Evolutionary conservation across 1,284 basidiomycete species (phyloP).

Genomic region (Malassezia arunalokei): DNA sequence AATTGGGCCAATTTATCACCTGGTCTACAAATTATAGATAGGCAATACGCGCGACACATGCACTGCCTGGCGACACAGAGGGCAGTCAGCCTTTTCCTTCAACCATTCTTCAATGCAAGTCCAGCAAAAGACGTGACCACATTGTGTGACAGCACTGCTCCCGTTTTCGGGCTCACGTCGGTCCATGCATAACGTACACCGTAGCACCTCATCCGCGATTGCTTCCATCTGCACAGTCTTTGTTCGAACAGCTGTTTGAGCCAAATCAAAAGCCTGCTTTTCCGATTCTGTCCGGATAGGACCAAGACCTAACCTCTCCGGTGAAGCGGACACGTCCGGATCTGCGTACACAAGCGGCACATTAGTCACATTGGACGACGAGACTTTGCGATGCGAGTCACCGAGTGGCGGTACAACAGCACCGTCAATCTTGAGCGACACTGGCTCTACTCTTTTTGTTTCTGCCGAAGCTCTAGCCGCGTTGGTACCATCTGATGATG

Average conservation of each 20-base stretch:
- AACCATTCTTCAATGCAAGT: conserved; percentile 76
- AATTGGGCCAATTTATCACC: not conserved
- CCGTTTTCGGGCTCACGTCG: conserved; percentile 25
- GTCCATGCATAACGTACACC: conserved; percentile 46
- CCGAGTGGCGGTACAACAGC: not conserved
- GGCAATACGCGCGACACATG: conserved; percentile 30
- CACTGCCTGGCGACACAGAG: conserved; percentile 37
- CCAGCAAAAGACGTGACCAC: conserved; percentile 90
- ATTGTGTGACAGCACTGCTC: conserved; percentile 71
- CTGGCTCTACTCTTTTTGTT: no score
- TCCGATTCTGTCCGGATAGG: not conserved
- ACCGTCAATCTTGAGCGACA: conserved; percentile 9
- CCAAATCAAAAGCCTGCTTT: conserved; percentile 5
- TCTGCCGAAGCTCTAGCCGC: not conserved
- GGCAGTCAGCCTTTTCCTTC: conserved; percentile 59
- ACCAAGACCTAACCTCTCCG: conserved; percentile 5
- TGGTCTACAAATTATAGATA: conserved; percentile 18
- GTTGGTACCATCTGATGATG: not conserved
- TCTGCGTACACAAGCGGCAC: conserved; percentile 18
- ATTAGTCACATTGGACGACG: not conserved
- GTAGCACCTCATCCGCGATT: conserved; percentile 18
- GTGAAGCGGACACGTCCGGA: conserved; percentile 9
- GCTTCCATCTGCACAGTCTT: conserved; percentile 19
- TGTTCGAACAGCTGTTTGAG: conserved; percentile 4
- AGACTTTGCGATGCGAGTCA: not conserved